Conservation (phyloP, 2,329 filamentous ascomycete species). For the Pyrenophora teres region DNA sequence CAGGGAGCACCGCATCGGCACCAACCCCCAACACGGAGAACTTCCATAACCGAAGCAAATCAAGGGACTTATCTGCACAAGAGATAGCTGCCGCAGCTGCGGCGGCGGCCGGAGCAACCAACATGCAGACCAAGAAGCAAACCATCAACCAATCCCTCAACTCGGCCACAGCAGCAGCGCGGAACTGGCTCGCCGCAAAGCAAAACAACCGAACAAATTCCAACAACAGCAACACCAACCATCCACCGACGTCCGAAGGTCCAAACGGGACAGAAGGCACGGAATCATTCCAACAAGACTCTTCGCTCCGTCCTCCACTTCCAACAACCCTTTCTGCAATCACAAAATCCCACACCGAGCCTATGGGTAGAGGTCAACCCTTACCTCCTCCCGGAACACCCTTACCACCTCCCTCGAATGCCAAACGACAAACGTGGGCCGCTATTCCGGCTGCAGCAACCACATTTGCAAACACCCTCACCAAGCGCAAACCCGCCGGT, state of each 20-base stretch:
- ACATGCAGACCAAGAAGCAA: slow-evolving; percentile 25
- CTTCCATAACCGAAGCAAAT: slow-evolving; percentile 18
- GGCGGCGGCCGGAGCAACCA: slow-evolving; percentile 24
- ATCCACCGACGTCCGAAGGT: slow-evolving; percentile 17
- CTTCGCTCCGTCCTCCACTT: slow-evolving; percentile 4
- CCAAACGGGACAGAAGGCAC: slow-evolving; percentile 12
- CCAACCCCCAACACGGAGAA: slow-evolving; percentile 11
- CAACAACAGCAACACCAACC: slow-evolving; percentile 12
- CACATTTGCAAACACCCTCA: slow-evolving; percentile 48
- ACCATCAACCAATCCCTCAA: slow-evolving; percentile 45
- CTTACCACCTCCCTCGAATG: slow-evolving; percentile 68
- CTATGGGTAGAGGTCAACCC: slow-evolving; percentile 81
- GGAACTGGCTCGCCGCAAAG: slow-evolving; percentile 62
- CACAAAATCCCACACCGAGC: slow-evolving; percentile 57
- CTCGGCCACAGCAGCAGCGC: slow-evolving; percentile 61
- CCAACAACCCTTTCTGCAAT: slow-evolving; percentile 4
- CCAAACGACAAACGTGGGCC: slow-evolving; percentile 57
- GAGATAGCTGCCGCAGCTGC: slow-evolving; percentile 30
- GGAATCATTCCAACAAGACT: not conserved
- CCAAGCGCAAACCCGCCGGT: slow-evolving; percentile 64
- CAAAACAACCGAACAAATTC: slow-evolving; percentile 41
- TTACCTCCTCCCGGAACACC: slow-evolving; percentile 81
- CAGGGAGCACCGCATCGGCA: slow-evolving; percentile 19
- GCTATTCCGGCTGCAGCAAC: slow-evolving; percentile 54
- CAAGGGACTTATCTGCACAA: slow-evolving; percentile 27